These are phyloP conservation scores for Fusarium bactridioides DNA, from an alignment of 2,329 filamentous ascomycete species.

Conservation along the genomic window DNA sequence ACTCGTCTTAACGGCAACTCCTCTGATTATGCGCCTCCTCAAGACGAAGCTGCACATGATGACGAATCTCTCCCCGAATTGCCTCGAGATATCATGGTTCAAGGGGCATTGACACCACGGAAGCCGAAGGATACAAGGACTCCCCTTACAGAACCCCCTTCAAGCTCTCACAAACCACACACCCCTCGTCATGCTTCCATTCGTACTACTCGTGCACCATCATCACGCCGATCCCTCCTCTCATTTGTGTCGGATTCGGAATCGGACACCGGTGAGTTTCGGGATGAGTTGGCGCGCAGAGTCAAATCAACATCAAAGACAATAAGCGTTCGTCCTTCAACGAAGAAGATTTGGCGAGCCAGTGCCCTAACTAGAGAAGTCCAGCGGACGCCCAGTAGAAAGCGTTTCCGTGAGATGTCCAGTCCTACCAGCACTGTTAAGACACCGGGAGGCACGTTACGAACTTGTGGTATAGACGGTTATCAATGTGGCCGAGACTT, in stretches of 20 bases:
- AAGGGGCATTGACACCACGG: constrained; percentile 1
- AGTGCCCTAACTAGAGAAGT: constrained; percentile 42
- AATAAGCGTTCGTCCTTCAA: constrained; percentile 19
- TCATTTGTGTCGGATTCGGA: constrained; percentile 54
- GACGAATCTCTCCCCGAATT: background rate
- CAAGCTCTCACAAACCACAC: constrained; percentile 38
- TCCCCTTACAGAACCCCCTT: constrained; percentile 6
- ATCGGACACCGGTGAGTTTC: constrained; percentile 52
- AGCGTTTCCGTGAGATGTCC: constrained; percentile 19
- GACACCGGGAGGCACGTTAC: constrained; percentile 59
- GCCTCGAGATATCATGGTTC: background rate
- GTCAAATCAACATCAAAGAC: constrained; percentile 25
- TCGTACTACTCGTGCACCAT: constrained; percentile 40
- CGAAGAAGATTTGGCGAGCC: constrained; percentile 42
- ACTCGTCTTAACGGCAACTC: background rate
- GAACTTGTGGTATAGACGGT: constrained; percentile 63
- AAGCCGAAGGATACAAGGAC: background rate
- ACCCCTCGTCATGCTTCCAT: constrained; percentile 39
- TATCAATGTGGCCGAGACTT: constrained; percentile 65
- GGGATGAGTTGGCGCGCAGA: constrained; percentile 44
- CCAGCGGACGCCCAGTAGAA: constrained; percentile 40
- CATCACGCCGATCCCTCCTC: constrained; percentile 49
- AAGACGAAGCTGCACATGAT: background rate
- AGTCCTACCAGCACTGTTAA: constrained; percentile 42
- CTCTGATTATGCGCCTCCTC: background rate